Conservation (phyloP, 257 asterid species). For the Nicotiana undulata region DNA sequence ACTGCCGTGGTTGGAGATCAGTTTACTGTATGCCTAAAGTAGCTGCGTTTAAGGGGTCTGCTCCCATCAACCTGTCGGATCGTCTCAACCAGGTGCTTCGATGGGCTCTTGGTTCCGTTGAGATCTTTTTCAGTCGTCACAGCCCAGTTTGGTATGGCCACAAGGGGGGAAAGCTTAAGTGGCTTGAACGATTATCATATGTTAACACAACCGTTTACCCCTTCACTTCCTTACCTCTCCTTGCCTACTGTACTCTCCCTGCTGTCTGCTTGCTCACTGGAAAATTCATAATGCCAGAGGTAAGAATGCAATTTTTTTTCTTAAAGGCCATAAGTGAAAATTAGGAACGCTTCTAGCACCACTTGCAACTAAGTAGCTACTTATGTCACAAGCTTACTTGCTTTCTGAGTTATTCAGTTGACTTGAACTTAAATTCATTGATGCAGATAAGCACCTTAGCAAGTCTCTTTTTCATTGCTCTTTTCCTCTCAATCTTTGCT, state of each 20-base stretch:
- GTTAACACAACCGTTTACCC: slow-evolving; percentile 82
- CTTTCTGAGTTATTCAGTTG: not conserved
- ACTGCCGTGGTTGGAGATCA: slow-evolving; percentile 95
- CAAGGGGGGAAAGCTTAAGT: slow-evolving; percentile 78
- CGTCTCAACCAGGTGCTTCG: slow-evolving; percentile 93
- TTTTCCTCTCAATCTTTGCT: slow-evolving; percentile 69
- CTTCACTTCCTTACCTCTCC: slow-evolving; percentile 83
- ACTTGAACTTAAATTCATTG: not conserved
- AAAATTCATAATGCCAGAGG: slow-evolving; percentile 94
- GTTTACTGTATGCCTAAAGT: slow-evolving; percentile 81
- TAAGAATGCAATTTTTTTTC: slow-evolving; percentile 14
- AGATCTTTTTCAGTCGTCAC: slow-evolving; percentile 84
- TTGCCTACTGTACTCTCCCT: slow-evolving; percentile 87
- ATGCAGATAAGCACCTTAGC: slow-evolving; percentile 83
- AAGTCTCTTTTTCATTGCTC: slow-evolving; percentile 87
- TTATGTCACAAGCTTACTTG: not conserved
- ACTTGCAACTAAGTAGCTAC: not conserved
- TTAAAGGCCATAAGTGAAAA: not conserved
- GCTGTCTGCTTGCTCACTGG: slow-evolving; percentile 90
- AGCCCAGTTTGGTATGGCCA: slow-evolving; percentile 79
- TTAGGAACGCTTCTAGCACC: not conserved
- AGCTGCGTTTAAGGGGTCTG: slow-evolving; percentile 88
- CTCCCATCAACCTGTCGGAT: slow-evolving; percentile 87
- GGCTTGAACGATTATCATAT: slow-evolving; percentile 84
- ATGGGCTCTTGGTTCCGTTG: slow-evolving; percentile 94